These are phyloP conservation scores for Saccharomycopsis fermentans DNA, from an alignment of 805 yeast genomes.

Conservation along the genomic window DNA sequence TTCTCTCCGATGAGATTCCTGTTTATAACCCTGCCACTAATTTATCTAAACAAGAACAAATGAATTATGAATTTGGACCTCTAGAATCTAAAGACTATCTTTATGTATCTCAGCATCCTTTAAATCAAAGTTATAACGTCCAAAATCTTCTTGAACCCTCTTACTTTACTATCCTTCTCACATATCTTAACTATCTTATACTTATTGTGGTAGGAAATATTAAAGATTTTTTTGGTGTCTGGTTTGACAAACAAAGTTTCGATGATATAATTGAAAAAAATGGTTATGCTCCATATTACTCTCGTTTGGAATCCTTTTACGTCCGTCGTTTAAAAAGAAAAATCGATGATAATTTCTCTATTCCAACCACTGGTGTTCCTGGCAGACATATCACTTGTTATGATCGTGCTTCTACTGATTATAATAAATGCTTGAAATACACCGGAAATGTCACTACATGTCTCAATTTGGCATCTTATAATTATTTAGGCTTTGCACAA, in stretches of 20 bases:
- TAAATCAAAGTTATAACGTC: constrained; percentile 32
- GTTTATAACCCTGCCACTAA: constrained; percentile 8
- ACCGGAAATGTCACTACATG: constrained; percentile 71
- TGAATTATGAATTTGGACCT: constrained; percentile 42
- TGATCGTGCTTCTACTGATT: constrained; percentile 63
- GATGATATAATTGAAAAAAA: constrained; percentile 61
- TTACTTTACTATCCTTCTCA: constrained; percentile 62
- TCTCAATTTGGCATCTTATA: constrained; percentile 81
- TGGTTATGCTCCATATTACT: constrained; percentile 94
- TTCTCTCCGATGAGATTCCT: constrained; percentile 7
- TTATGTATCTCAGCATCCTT: constrained; percentile 37
- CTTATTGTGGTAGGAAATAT: constrained; percentile 84
- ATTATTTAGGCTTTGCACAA: constrained; percentile 95
- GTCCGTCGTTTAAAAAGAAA: constrained; percentile 85
- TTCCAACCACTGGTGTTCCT: constrained; percentile 96
- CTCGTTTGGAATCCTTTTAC: constrained; percentile 88
- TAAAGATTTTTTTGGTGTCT: constrained; percentile 77
- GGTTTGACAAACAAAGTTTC: constrained; percentile 57
- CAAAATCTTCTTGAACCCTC: constrained; percentile 66
- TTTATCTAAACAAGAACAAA: constrained; percentile 27
- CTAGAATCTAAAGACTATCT: constrained; percentile 37
- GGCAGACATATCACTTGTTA: constrained; percentile 82
- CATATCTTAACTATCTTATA: constrained; percentile 77
- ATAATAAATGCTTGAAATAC: constrained; percentile 55
- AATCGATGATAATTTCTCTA: constrained; percentile 88